Evolutionary conservation across 306 rosid genomes (phyloP), one percentile per base, ranked within the genome.

Genomic region (Senna siamea): DNA sequence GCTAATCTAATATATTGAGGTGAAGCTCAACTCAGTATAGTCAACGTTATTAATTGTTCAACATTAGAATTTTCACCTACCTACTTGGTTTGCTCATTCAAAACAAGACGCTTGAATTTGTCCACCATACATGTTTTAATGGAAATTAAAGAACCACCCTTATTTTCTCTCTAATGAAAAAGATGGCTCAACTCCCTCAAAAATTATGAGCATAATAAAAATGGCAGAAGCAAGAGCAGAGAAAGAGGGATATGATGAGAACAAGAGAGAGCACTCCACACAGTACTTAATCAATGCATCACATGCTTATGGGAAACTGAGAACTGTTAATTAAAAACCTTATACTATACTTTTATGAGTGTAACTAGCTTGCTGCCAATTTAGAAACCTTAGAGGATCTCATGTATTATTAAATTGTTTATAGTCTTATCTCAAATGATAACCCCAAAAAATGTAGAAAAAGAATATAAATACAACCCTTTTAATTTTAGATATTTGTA

Each of bases 291-390:
- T 17, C 6, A n/a, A 40, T 18, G n/a, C 53, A 22, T 23, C 43
- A 6, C 74, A 43, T 55, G 59, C 67, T 41, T 38, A 71, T 66
- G 74, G 59, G 38, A 34, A 66, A 54, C 41, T 7, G 30, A 6
- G 28, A 48, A 60, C 9, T 41, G 7, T 7, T 44, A 6, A 44
- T 44, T 23, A 26, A 26, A 71, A 57, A 26, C 19, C 43, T 23
- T n/a, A n/a, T n/a, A 41, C n/a, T 4, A 7, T 4, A 9, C 10
- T 43, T 35, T 69, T 52, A 17, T 20, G 38, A 71, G 17, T 40
- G 30, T 56, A 37, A 5, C 26, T 40, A 55, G 43, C 65, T 12
- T 37, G 43, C 67, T 34, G 28, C 15, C 8, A 61, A 5, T 18
- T 17, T 22, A 61, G 19, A 58, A 69, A 54, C 40, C n/a, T n/a